Conservation (phyloP, 345 rosid species). For the Bruguiera gymnorhiza region DNA sequence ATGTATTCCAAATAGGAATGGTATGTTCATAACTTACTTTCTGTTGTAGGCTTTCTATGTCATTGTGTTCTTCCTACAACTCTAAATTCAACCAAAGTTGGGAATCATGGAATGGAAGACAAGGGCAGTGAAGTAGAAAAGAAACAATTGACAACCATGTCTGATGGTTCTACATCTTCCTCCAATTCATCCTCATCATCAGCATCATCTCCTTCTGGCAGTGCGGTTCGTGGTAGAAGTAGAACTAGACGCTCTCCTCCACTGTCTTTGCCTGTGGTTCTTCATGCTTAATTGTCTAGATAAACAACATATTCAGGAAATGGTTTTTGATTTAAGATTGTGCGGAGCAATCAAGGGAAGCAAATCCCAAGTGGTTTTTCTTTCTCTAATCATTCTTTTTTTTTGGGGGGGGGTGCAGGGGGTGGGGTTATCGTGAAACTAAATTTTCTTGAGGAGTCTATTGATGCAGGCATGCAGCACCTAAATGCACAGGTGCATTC, state of each 20-base stretch:
- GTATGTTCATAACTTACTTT: not conserved
- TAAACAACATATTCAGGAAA: constrained; percentile 2
- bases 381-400: constrained; percentile 13
- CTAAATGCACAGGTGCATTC: constrained; percentile 20
- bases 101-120: constrained; percentile 56
- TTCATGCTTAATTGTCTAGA: constrained; percentile 39
- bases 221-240: constrained; percentile 62
- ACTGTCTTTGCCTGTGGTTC: constrained; percentile 57
- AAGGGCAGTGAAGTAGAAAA: constrained; percentile 56
- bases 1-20: no score
- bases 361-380: not conserved
- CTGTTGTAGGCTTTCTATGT: constrained; percentile 66
- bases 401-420: no score
- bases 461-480: constrained; percentile 19
- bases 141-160: constrained; percentile 52
- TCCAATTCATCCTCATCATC: constrained; percentile 57
- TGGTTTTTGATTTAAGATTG: not conserved
- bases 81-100: constrained; percentile 58
- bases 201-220: constrained; percentile 53
- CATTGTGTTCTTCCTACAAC: constrained; percentile 89
- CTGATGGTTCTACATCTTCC: constrained; percentile 41
- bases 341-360: constrained; percentile 9
- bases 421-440: constrained; percentile 14
- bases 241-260: constrained; percentile 57
- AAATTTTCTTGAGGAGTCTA: constrained; percentile 7